These are phyloP conservation scores for Lipomyces kockii DNA, from an alignment of 805 yeast genomes.

Conservation along the genomic window DNA sequence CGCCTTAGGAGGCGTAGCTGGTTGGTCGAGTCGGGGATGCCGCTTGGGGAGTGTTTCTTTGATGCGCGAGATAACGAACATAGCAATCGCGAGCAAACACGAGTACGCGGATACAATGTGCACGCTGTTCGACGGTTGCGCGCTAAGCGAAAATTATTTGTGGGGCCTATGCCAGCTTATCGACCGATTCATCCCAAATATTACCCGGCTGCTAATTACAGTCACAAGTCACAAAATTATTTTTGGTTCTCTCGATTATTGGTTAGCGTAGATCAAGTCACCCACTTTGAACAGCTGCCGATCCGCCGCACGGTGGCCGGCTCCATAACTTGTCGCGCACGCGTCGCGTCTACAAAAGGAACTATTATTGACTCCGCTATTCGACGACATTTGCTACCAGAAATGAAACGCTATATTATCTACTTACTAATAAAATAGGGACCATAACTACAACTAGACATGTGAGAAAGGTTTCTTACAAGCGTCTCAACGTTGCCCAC, in stretches of 20 bases:
- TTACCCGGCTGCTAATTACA: neutral
- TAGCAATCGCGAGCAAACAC: neutral
- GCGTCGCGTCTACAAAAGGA: neutral
- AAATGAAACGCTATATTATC: neutral
- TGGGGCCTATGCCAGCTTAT: neutral
- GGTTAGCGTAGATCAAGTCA: too few species aligned
- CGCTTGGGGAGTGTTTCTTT: neutral
- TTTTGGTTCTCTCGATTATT: too few species aligned
- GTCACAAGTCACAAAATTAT: too few species aligned
- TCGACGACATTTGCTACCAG: too few species aligned
- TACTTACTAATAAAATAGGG: neutral
- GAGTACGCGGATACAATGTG: neutral
- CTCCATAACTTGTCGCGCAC: neutral
- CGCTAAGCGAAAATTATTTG: neutral
- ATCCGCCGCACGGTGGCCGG: neutral
- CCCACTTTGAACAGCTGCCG: neutral
- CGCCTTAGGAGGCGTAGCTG: neutral
- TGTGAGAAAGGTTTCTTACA: slow-evolving; percentile 35
- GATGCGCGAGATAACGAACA: neutral
- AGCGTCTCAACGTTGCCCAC: slow-evolving; percentile 4
- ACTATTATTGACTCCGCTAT: too few species aligned
- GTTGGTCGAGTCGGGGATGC: neutral
- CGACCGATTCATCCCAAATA: neutral
- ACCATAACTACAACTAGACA: neutral
- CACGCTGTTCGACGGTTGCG: neutral